Base-by-base conservation (phyloP, 129 eudicot species). In the Lactuca saligna region DNA sequence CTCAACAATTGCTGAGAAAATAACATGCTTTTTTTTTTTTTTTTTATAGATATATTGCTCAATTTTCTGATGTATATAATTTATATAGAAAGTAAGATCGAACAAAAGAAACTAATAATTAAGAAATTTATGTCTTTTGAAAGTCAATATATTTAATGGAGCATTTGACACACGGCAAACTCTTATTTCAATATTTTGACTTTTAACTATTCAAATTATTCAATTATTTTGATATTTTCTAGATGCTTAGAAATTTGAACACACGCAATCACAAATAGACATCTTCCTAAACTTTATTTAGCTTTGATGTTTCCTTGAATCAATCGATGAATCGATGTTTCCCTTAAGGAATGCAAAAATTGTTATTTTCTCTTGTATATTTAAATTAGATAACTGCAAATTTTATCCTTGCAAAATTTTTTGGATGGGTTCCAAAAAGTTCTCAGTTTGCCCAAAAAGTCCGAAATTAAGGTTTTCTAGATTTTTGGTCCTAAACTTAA, bases 231-330 rank as follows among this genome's bases (percentile, higher is more conserved):
- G 62, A 49, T 29, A 57, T 57, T 17, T 56, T 54, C 63, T 68
- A 9, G 41, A 69, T 57, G 66, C 7, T 29, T 70, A 57, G 75
- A 70, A 70, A n/a, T 70, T 70, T 32, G 56, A 16, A n/a, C 14
- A 16, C 75, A 70, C 66, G 65, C 57, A 69, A 69, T 56, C 42
- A 58, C 20, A 56, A 55, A 57, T 70, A 42, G 66, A 41, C 75
- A 8, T 15, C 33, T 70, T 25, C 75, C 65, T 41, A 56, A 56
- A 8, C 41, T 57, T 56, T 10, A 66, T 17, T 34, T 35, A 35
- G 39, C 6, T 35, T 35, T 35, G 39, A 35, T 35, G 39, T 35
- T 35, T 35, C 39, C 39, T 35, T 35, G 5, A 35, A 3, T 35
- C 39, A 35, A 6, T 4, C 6, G 0, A 35, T 35, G 39, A 35